These are phyloP conservation scores for Osmanthus fragrans DNA, from an alignment of 257 asterid species.

Conservation along the genomic window DNA sequence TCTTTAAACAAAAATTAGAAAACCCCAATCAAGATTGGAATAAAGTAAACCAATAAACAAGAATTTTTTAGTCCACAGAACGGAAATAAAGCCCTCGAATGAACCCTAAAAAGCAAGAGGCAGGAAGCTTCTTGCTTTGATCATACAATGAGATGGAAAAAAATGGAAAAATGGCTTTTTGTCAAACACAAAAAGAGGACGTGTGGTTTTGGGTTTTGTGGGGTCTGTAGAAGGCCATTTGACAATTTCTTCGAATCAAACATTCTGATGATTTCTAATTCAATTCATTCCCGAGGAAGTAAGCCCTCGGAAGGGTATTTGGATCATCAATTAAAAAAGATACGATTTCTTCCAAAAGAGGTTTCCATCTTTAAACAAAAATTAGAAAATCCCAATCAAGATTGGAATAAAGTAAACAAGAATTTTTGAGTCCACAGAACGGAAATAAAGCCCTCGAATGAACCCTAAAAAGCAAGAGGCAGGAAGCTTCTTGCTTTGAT, in stretches of 20 bases:
- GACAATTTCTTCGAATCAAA: constrained; percentile 32
- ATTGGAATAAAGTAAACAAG: constrained; percentile 48
- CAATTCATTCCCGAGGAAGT: neutral
- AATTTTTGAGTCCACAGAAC: constrained; percentile 33
- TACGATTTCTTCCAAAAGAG: neutral
- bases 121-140: constrained; percentile 10
- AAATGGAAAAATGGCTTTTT: constrained; percentile 12
- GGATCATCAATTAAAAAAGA: constrained; percentile 3
- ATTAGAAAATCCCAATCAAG: constrained; percentile 24
- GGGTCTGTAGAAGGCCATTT: constrained; percentile 30
- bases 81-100: constrained; percentile 35
- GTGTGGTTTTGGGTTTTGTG: constrained; percentile 32
- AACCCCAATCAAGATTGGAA: constrained; percentile 34
- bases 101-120: constrained; percentile 42
- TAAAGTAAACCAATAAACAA: constrained; percentile 52
- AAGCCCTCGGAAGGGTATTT: constrained; percentile 8
- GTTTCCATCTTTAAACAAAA: neutral
- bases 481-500: constrained; percentile 9
- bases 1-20: constrained; percentile 1
- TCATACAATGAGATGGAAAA: constrained; percentile 3
- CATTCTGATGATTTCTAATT: constrained; percentile 28
- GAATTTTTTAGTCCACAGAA: constrained; percentile 35
- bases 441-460: constrained; percentile 36
- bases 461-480: constrained; percentile 42
- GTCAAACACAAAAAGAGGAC: constrained; percentile 23